phyloP scores from a whole-genome alignment of 495 filamentous ascomycete species.

The Aspergillus egyptiacus region DNA sequence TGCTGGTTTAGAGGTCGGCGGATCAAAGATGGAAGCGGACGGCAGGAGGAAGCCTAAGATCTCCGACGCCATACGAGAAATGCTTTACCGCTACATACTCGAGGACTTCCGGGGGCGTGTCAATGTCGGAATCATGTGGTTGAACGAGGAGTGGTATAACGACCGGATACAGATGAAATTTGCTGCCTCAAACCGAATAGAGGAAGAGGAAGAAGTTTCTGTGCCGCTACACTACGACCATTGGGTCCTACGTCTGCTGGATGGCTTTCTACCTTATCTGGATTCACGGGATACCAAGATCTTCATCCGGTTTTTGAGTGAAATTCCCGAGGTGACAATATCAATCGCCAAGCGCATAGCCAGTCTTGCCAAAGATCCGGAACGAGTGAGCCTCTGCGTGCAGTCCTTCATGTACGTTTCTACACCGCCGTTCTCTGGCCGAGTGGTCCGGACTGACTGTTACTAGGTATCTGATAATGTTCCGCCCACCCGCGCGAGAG shows the following conservation, averaged over 20 bases:
- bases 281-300: conserved; percentile 77
- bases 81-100: conserved; percentile 73
- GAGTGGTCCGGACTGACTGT: conserved; percentile 9
- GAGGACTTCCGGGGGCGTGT: conserved; percentile 87
- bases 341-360: conserved; percentile 69
- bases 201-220: conserved; percentile 32
- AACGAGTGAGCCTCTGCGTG: conserved; percentile 59
- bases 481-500: conserved; percentile 75
- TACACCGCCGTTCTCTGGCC: neutral
- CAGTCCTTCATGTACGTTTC: conserved; percentile 54
- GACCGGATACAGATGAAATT: conserved; percentile 59
- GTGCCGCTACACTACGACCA: conserved; percentile 62
- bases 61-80: conserved; percentile 66
- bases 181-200: conserved; percentile 32
- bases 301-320: conserved; percentile 82
- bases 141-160: conserved; percentile 98
- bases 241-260: conserved; percentile 73
- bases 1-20: conserved; percentile 54
- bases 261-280: conserved; percentile 81
- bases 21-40: conserved; percentile 29
- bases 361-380: conserved; percentile 80
- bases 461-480: conserved; percentile 71
- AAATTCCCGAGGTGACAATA: conserved; percentile 73
- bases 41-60: conserved; percentile 34
- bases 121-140: conserved; percentile 81